Evolutionary conservation across 75 land plant genomes (phyloP).

Genomic region (Pinus tabuliformis): DNA sequence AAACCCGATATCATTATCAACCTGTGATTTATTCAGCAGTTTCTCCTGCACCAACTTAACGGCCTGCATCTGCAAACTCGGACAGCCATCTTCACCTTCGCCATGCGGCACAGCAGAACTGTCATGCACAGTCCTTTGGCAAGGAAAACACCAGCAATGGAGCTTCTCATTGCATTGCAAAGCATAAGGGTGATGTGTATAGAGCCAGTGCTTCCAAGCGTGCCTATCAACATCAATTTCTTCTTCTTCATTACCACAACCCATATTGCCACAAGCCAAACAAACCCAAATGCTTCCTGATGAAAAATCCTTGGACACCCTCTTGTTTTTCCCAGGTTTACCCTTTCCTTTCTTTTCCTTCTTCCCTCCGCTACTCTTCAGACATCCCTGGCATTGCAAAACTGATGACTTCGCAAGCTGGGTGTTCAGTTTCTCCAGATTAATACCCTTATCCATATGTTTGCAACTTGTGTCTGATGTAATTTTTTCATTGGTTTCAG

Average conservation of each 20-base stretch:
- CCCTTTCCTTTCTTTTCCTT: conserved; percentile 43
- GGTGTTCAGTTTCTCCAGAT: conserved; percentile 30
- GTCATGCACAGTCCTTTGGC: conserved; percentile 40
- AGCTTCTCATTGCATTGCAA: conserved; percentile 47
- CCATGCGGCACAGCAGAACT: not conserved
- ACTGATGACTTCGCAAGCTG: conserved; percentile 20
- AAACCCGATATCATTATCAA: conserved; percentile 9
- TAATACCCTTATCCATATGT: conserved; percentile 48
- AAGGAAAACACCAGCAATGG: conserved; percentile 66
- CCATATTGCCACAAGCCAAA: conserved; percentile 68
- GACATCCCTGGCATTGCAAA: conserved; percentile 63
- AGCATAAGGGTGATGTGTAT: conserved; percentile 43
- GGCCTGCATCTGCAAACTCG: conserved; percentile 7
- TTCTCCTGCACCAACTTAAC: conserved; percentile 10
- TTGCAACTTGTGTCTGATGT: conserved; percentile 21
- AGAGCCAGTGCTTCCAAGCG: conserved; percentile 51
- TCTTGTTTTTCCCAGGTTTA: conserved; percentile 51
- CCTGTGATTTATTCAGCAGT: conserved; percentile 10
- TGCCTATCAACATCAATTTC: conserved; percentile 43
- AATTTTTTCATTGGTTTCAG: not conserved
- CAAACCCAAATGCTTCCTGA: conserved; percentile 67
- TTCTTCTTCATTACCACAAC: conserved; percentile 50
- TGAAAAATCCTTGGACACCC: conserved; percentile 10
- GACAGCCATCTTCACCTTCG: not conserved
- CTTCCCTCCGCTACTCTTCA: conserved; percentile 16